These are phyloP conservation scores for Corynespora cassiicola DNA, from an alignment of 2,329 filamentous ascomycete species.

Conservation along the genomic window DNA sequence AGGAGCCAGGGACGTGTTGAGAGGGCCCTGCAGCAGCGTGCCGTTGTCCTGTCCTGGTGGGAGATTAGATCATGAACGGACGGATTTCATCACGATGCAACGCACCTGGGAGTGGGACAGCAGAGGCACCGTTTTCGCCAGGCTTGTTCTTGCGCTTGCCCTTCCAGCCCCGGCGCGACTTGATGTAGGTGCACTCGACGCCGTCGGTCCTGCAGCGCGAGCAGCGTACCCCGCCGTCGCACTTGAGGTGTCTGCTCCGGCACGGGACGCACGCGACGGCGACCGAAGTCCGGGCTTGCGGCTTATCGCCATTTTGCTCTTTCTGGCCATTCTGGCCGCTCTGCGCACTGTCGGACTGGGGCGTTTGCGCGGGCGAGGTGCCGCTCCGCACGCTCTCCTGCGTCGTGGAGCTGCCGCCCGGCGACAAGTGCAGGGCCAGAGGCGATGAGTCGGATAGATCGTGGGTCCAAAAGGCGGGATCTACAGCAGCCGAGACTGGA, in stretches of 20 bases:
- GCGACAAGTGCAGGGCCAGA: slow-evolving; percentile 37
- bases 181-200: slow-evolving; percentile 58
- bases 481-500: slow-evolving; percentile 34
- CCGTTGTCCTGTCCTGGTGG: slow-evolving; percentile 18
- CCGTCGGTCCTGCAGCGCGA: slow-evolving; percentile 55
- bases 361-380: slow-evolving; percentile 41
- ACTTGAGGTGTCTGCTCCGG: slow-evolving; percentile 60
- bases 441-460: slow-evolving; percentile 31
- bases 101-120: slow-evolving; percentile 26
- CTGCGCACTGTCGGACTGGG: slow-evolving; percentile 30
- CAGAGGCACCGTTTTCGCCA: slow-evolving; percentile 34
- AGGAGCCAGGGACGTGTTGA: slow-evolving; percentile 18
- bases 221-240: slow-evolving; percentile 57
- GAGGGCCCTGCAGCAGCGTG: slow-evolving; percentile 11
- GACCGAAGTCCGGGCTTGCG: slow-evolving; percentile 42
- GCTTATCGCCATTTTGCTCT: slow-evolving; percentile 18
- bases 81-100: slow-evolving; percentile 3
- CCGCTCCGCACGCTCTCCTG: slow-evolving; percentile 34
- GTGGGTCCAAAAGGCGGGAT: slow-evolving; percentile 42
- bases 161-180: slow-evolving; percentile 59
- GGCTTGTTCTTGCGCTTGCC: slow-evolving; percentile 47
- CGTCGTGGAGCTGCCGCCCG: slow-evolving; percentile 33
- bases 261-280: slow-evolving; percentile 60
- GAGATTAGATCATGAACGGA: slow-evolving; percentile 6
- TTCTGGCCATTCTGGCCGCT: slow-evolving; percentile 26